A percentile compares a stretch with the other conserved stretches of the same genome.
Evolutionary conservation across 768 basidiomycete genomes (phyloP).

Genomic region (Mycena galericulata): DNA sequence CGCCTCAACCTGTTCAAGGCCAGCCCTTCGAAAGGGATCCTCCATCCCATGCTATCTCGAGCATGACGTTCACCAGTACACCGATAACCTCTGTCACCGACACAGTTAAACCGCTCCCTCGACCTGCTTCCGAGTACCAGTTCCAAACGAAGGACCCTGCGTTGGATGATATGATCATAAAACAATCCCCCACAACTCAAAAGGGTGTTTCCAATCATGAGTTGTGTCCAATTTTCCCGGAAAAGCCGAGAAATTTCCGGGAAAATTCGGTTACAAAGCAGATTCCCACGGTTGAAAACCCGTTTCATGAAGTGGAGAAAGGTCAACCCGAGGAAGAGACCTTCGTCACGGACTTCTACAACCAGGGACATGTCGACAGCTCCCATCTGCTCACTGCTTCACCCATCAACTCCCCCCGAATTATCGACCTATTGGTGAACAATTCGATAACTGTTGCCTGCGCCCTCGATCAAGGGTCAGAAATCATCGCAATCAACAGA

Average conservation of each 20-base stretch:
- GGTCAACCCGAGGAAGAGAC: too few species aligned
- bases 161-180: not conserved
- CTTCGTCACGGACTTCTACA: not conserved
- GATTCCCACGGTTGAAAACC: not conserved
- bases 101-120: not conserved
- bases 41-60: not conserved
- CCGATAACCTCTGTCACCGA: not conserved
- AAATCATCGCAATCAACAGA: not conserved
- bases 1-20: not conserved
- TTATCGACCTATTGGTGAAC: not conserved
- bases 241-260: not conserved
- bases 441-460: not conserved
- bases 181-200: not conserved
- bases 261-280: not conserved
- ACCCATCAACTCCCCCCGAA: not conserved
- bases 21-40: not conserved
- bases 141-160: not conserved
- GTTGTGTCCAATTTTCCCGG: not conserved
- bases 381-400: too few species aligned
- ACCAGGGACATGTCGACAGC: not conserved
- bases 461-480: not conserved
- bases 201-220: not conserved
- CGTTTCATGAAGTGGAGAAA: not conserved
- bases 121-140: not conserved
- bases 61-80: not conserved